Percentiles rank a stretch among this genome's conserved stretches.
Conservation (phyloP, 1,284 basidiomycete genomes). For the Wolfiporia cocos region DNA sequence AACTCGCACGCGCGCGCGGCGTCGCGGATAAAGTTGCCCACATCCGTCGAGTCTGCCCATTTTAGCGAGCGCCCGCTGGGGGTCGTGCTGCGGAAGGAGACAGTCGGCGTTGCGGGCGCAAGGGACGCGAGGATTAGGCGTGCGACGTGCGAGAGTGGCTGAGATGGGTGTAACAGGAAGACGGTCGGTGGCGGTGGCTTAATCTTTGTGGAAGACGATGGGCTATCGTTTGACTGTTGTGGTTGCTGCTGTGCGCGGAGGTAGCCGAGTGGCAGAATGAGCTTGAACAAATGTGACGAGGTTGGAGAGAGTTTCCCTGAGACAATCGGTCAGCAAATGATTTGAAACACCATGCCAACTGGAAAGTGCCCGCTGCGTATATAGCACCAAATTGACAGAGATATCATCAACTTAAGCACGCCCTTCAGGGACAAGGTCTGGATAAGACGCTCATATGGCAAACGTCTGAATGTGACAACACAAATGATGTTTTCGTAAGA, state of each 20-base stretch:
- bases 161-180: conserved; percentile 53
- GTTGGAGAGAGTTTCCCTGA: conserved; percentile 57
- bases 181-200: conserved; percentile 38
- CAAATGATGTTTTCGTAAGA: no score
- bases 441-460: no score
- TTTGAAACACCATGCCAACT: no score
- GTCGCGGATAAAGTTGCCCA: conserved; percentile 63
- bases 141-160: conserved; percentile 54
- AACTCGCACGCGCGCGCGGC: conserved; percentile 52
- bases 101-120: conserved; percentile 26
- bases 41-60: conserved; percentile 64
- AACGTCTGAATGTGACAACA: background rate
- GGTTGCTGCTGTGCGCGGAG: conserved; percentile 14
- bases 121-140: conserved; percentile 42
- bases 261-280: conserved; percentile 46
- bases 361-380: no score
- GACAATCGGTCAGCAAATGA: no score
- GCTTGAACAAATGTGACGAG: conserved; percentile 58
- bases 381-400: no score
- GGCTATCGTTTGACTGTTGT: background rate
- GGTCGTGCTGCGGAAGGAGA: conserved; percentile 42
- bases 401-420: no score
- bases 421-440: no score
- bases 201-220: background rate
- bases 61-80: conserved; percentile 34